These are phyloP conservation scores for Camellia sinensis DNA, from an alignment of 148 eudicot genomes.

Conservation along the genomic window DNA sequence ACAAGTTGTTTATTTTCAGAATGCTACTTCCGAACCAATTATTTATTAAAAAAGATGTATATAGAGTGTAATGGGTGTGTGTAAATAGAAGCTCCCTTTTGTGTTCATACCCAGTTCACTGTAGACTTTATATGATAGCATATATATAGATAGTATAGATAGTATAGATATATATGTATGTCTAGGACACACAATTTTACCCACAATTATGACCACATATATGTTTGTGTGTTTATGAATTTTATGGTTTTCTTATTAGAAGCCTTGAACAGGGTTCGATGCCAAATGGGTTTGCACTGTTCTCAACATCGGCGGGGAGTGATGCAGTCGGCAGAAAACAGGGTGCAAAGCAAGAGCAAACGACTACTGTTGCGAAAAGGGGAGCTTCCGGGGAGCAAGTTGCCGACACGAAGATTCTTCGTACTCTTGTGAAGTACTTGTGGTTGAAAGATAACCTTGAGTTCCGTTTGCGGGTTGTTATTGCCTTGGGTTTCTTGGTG, in stretches of 20 bases:
- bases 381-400: conserved; percentile 30
- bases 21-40: too few species aligned
- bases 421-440: conserved; percentile 65
- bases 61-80: too few species aligned
- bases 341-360: conserved; percentile 32
- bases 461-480: conserved; percentile 74
- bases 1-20: too few species aligned
- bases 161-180: too few species aligned
- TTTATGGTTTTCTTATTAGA: background rate
- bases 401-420: conserved; percentile 60
- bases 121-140: too few species aligned
- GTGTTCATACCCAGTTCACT: too few species aligned
- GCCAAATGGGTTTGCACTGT: conserved; percentile 48
- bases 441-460: conserved; percentile 87
- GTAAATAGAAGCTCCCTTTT: too few species aligned
- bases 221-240: background rate
- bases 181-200: too few species aligned
- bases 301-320: conserved; percentile 48
- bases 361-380: conserved; percentile 28
- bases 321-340: conserved; percentile 43
- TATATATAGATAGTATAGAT: too few species aligned
- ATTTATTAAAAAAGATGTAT: too few species aligned
- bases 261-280: conserved; percentile 40
- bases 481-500: conserved; percentile 78
- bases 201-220: too few species aligned